Conservation (phyloP, 495 filamentous ascomycete genomes). For the Aspergillus coremiiformis region DNA sequence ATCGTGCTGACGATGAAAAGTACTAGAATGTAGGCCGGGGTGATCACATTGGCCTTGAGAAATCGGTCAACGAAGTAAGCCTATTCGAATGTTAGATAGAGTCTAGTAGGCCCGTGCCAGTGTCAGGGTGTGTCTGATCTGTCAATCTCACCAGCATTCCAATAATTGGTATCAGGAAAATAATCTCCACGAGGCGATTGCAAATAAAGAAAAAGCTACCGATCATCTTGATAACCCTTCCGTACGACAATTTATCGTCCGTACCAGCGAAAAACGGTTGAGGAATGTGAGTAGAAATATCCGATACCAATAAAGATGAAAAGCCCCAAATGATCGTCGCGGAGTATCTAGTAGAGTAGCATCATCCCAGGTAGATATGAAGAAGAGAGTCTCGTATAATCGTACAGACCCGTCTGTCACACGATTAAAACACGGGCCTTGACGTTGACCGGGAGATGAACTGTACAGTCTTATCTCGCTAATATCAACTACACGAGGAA, state of each 20-base stretch:
- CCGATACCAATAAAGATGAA: background rate
- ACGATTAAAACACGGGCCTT: background rate
- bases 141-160: constrained; percentile 62
- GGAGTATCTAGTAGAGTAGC: background rate
- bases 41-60: constrained; percentile 60
- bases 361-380: constrained; percentile 4
- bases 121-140: background rate
- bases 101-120: background rate
- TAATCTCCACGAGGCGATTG: constrained; percentile 73
- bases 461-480: background rate
- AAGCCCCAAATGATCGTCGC: background rate
- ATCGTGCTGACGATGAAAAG: constrained; percentile 87
- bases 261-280: background rate
- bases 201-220: constrained; percentile 76
- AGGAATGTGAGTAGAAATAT: background rate
- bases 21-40: constrained; percentile 72
- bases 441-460: background rate
- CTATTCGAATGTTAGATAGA: constrained; percentile 12
- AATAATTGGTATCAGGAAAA: constrained; percentile 79
- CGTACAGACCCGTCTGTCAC: background rate
- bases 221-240: constrained; percentile 49
- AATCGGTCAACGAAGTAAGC: constrained; percentile 77
- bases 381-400: background rate
- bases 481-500: constrained; percentile 6
- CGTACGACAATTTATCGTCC: background rate